Percentiles rank a stretch among this genome's conserved stretches.
Conservation (phyloP, 805 yeast species). For the Pichia ethanolica region DNA sequence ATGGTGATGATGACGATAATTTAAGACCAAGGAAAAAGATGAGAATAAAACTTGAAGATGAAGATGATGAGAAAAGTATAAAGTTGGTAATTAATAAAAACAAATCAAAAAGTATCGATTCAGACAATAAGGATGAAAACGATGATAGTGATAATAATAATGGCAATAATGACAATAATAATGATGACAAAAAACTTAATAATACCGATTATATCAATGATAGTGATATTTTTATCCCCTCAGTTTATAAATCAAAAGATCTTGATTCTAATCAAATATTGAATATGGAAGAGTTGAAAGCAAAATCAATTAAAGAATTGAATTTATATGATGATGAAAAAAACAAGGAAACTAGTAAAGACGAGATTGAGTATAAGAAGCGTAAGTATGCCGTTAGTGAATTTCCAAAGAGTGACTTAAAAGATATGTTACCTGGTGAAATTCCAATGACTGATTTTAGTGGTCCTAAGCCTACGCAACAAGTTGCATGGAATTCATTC, state of each 20-base stretch:
- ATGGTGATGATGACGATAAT: constrained; percentile 4
- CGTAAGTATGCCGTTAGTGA: constrained; percentile 76
- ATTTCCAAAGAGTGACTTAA: constrained; percentile 75
- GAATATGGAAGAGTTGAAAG: constrained; percentile 16
- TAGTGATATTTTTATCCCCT: constrained; percentile 30
- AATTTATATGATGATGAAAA: constrained; percentile 37
- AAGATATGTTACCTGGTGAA: constrained; percentile 74
- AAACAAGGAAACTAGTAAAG: constrained; percentile 55
- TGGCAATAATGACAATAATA: no score
- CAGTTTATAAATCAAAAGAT: constrained; percentile 28
- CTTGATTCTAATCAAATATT: constrained; percentile 11
- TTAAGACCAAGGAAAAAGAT: constrained; percentile 2
- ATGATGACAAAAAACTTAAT: no score
- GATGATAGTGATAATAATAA: constrained; percentile 8
- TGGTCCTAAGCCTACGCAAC: constrained; percentile 76
- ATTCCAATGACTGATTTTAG: constrained; percentile 86
- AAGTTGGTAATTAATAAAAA: no score
- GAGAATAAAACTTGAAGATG: constrained; percentile 3
- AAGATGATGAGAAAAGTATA: background rate
- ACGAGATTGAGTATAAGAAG: constrained; percentile 52
- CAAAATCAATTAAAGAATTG: constrained; percentile 16
- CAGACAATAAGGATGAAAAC: constrained; percentile 9
- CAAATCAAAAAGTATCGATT: no score
- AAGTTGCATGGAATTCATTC: constrained; percentile 86
- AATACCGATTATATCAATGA: background rate